Percentiles rank a stretch among this genome's conserved stretches.
Conservation (phyloP, 2,329 filamentous ascomycete species). For the Arthrobotrys conoides region DNA sequence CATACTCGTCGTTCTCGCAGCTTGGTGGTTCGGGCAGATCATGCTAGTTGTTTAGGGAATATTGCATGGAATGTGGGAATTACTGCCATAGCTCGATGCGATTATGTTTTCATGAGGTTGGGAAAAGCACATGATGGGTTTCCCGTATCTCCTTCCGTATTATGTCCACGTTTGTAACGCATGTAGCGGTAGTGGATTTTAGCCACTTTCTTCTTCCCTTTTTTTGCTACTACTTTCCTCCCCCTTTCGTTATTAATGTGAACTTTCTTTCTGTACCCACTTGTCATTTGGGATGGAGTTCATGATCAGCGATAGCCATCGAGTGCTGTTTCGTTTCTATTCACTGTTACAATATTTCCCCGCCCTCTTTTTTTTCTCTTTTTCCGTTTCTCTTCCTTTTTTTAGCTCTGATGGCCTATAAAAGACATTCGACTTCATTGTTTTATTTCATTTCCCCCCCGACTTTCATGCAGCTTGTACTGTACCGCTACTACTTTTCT, state of each 20-base stretch:
- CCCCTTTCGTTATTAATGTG: constrained; percentile 60
- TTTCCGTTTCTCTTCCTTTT: background rate
- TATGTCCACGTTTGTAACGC: constrained; percentile 62
- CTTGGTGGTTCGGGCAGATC: constrained; percentile 39
- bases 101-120: constrained; percentile 44
- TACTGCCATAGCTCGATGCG: constrained; percentile 64
- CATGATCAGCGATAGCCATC: constrained; percentile 64
- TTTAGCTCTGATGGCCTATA: constrained; percentile 18
- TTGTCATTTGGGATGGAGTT: constrained; percentile 61
- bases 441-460: background rate
- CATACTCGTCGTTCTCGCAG: constrained; percentile 17
- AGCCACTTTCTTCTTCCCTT: constrained; percentile 44
- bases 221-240: constrained; percentile 62
- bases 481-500: constrained; percentile 1
- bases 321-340: constrained; percentile 55
- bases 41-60: constrained; percentile 43
- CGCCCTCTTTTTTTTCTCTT: background rate
- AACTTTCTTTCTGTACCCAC: constrained; percentile 61
- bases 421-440: constrained; percentile 18
- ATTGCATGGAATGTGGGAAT: constrained; percentile 53
- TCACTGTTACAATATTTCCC: constrained; percentile 59
- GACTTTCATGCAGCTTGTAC: constrained; percentile 22
- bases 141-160: constrained; percentile 64
- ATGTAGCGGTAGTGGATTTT: constrained; percentile 61
- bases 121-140: constrained; percentile 64